Evolutionary conservation across 225 moss, liverwort and hornwort species (phyloP).

Genomic region (Lunularia cruciata): DNA sequence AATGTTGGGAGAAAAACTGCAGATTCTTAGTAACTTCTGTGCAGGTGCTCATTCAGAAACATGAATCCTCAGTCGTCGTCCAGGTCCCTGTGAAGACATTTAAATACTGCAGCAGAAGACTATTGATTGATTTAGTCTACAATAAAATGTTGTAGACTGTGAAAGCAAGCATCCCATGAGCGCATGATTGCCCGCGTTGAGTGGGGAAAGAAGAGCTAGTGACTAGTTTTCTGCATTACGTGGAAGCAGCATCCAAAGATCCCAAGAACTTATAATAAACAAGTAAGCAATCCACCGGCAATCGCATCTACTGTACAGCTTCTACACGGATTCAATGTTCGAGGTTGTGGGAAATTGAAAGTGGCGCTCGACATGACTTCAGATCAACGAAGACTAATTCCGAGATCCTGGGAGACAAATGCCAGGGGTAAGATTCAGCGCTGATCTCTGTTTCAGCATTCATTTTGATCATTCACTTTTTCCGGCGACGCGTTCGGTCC

Average conservation of each 20-base stretch:
- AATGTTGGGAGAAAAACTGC: too few relatives aligned
- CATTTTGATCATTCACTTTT: conserved; percentile 12
- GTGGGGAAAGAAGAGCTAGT: neutral
- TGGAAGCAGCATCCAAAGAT: neutral
- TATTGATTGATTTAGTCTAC: too few relatives aligned
- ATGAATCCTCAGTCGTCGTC: too few relatives aligned
- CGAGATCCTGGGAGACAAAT: neutral
- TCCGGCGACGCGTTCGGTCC: conserved; percentile 25
- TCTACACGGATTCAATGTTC: neutral
- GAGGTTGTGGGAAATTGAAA: too few relatives aligned
- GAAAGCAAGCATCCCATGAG: too few relatives aligned
- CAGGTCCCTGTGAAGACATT: too few relatives aligned
- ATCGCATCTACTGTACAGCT: neutral
- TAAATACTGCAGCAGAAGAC: too few relatives aligned
- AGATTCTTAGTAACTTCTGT: too few relatives aligned
- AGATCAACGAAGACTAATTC: neutral
- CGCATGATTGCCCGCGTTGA: neutral
- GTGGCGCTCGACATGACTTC: neutral
- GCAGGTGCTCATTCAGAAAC: too few relatives aligned
- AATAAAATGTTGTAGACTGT: too few relatives aligned
- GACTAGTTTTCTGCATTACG: neutral
- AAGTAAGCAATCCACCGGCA: neutral
- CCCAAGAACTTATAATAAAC: neutral
- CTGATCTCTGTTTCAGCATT: neutral
- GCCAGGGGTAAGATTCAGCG: too few relatives aligned